Percentiles rank a stretch among this genome's conserved stretches.
phyloP scores from a whole-genome alignment of 805 yeast species.

The Kuraishia borneana region DNA sequence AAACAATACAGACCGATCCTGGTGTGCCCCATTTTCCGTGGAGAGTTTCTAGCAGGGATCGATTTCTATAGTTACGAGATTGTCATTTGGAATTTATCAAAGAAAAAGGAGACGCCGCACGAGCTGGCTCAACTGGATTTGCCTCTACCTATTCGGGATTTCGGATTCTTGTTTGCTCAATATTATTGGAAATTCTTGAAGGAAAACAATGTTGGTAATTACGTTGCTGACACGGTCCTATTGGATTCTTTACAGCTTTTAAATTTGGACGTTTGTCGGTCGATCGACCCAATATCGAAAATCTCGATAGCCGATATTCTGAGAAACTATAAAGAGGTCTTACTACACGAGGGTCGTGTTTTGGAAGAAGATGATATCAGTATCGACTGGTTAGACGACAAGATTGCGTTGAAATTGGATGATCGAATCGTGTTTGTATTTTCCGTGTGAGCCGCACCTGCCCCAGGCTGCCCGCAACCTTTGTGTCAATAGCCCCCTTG shows the following conservation, averaged over 20 bases:
- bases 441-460: neutral
- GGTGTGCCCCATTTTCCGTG: constrained; percentile 1
- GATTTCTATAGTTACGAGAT: constrained; percentile 9
- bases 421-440: constrained; percentile 14
- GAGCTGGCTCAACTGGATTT: constrained; percentile 9
- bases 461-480: neutral
- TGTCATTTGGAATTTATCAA: constrained; percentile 8
- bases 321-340: constrained; percentile 10
- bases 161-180: constrained; percentile 13
- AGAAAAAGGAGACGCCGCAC: constrained; percentile 2
- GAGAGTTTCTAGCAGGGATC: constrained; percentile 9
- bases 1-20: neutral
- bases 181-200: constrained; percentile 8
- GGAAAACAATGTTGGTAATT: neutral
- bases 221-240: neutral
- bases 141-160: constrained; percentile 16
- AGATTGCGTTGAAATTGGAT: constrained; percentile 10
- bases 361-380: constrained; percentile 8
- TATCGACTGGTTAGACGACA: constrained; percentile 14
- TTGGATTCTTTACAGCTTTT: constrained; percentile 3
- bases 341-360: constrained; percentile 5
- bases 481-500: neutral
- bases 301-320: constrained; percentile 3
- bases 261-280: too few species aligned
- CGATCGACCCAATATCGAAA: too few species aligned